phyloP scores from a whole-genome alignment of 176 grass and related monocot species.

The Musa itinerans region DNA sequence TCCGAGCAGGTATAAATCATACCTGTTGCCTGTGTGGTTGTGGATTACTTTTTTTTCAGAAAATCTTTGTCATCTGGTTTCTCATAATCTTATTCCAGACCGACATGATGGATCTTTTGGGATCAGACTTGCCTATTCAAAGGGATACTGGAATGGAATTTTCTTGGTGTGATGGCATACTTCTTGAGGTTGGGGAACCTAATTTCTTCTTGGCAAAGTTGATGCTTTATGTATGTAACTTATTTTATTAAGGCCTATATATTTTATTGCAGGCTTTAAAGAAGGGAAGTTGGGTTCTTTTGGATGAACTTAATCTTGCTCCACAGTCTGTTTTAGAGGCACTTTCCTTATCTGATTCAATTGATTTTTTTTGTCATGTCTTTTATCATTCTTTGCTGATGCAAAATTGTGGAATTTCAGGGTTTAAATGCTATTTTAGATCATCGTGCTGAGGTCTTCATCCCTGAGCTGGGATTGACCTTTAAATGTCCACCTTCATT shows the following conservation, averaged over 20 bases:
- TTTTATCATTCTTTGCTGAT: slow-evolving; percentile 1
- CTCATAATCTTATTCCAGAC: slow-evolving; percentile 31
- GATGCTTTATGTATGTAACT: neutral
- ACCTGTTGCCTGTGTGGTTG: neutral
- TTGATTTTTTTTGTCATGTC: neutral
- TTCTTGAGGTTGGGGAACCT: slow-evolving; percentile 43
- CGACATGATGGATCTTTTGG: slow-evolving; percentile 98
- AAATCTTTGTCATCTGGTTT: neutral
- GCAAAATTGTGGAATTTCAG: slow-evolving; percentile 11
- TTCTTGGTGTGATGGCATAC: slow-evolving; percentile 95
- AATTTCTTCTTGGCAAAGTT: neutral
- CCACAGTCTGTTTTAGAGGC: slow-evolving; percentile 87
- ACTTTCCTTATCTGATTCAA: neutral
- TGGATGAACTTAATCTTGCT: slow-evolving; percentile 98
- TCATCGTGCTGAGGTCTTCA: slow-evolving; percentile 93
- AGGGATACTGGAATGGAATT: slow-evolving; percentile 70
- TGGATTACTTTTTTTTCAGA: neutral
- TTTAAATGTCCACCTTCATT: slow-evolving; percentile 81
- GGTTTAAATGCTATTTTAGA: slow-evolving; percentile 95
- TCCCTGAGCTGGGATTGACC: slow-evolving; percentile 73
- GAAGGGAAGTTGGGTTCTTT: slow-evolving; percentile 85
- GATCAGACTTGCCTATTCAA: slow-evolving; percentile 81
- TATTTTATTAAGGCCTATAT: neutral
- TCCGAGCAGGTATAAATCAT: slow-evolving; percentile 56
- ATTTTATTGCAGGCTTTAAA: slow-evolving; percentile 59